Evolutionary conservation across 1,284 basidiomycete species (phyloP).

Genomic region (Ceratobasidium sp.): DNA sequence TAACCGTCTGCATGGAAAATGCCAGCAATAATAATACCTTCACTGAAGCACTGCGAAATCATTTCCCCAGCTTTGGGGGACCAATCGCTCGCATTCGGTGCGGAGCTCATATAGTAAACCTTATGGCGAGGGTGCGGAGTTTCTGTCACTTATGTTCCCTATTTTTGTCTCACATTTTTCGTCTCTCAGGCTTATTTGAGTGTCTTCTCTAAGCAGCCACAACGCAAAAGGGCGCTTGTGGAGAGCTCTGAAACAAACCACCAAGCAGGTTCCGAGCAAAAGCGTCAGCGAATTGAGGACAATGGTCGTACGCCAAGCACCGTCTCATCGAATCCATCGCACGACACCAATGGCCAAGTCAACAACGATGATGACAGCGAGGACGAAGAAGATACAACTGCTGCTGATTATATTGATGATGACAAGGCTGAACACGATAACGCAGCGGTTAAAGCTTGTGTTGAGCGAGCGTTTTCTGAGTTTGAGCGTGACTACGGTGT

Average conservation of each 20-base stretch:
- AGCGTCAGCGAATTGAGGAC: background rate
- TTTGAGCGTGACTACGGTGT: background rate
- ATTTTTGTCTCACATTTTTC: too few species aligned
- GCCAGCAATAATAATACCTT: constrained; percentile 10
- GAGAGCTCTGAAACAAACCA: background rate
- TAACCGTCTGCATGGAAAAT: constrained; percentile 28
- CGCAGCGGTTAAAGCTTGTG: background rate
- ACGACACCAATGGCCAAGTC: background rate
- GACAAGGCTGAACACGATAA: constrained; percentile 13
- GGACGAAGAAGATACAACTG: background rate
- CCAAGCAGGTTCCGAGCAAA: background rate
- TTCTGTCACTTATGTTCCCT: background rate
- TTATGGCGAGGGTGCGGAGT: constrained; percentile 14
- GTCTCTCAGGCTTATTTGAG: background rate
- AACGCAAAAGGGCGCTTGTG: background rate
- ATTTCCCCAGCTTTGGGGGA: constrained; percentile 13
- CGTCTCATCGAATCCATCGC: background rate
- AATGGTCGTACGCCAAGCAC: background rate
- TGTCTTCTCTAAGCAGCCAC: background rate
- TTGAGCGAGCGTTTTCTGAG: background rate
- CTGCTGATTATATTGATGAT: background rate
- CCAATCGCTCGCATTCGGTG: background rate
- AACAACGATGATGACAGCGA: background rate
- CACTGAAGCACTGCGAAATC: background rate
- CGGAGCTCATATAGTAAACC: constrained; percentile 8